Percentiles rank a stretch among this genome's conserved stretches.
Conservation (phyloP, 2,329 filamentous ascomycete genomes). For the Trichoderma sp. region DNA sequence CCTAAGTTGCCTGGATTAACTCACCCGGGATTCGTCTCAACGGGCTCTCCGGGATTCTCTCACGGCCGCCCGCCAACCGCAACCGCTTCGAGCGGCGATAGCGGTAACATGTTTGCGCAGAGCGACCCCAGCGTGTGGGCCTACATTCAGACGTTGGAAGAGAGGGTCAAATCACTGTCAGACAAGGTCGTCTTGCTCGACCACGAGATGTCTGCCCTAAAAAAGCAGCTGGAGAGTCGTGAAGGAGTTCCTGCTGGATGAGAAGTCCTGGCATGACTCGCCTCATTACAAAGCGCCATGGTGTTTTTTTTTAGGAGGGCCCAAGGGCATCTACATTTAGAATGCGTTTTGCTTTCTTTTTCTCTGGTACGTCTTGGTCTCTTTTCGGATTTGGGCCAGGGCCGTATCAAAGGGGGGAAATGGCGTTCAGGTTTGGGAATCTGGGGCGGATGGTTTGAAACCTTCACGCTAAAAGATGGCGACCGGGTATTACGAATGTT, state of each 20-base stretch:
- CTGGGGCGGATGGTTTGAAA: conserved; percentile 30
- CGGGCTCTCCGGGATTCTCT: conserved; percentile 31
- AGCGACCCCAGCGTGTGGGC: conserved; percentile 64
- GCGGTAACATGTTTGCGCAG: conserved; percentile 64
- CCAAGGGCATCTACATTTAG: conserved; percentile 2
- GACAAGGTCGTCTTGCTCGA: conserved; percentile 36
- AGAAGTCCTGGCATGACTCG: neutral
- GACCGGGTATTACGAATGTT: conserved; percentile 27
- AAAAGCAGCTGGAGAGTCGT: conserved; percentile 34
- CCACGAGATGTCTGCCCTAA: conserved; percentile 33
- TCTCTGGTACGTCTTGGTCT: neutral
- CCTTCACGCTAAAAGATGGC: conserved; percentile 32
- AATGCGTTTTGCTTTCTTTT: conserved; percentile 12
- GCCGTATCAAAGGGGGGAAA: neutral
- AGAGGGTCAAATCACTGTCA: conserved; percentile 40
- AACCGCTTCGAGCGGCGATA: conserved; percentile 54
- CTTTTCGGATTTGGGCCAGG: neutral
- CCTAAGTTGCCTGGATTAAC: conserved; percentile 38
- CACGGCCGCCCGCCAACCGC: conserved; percentile 45
- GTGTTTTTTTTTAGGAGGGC: neutral
- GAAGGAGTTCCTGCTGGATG: conserved; percentile 26
- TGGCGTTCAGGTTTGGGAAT: conserved; percentile 31
- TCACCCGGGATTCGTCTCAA: conserved; percentile 35
- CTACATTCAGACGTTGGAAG: conserved; percentile 69
- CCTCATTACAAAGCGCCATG: neutral